These are phyloP conservation scores for Hypsizygus marmoreus DNA, from an alignment of 768 basidiomycete species.

Conservation along the genomic window DNA sequence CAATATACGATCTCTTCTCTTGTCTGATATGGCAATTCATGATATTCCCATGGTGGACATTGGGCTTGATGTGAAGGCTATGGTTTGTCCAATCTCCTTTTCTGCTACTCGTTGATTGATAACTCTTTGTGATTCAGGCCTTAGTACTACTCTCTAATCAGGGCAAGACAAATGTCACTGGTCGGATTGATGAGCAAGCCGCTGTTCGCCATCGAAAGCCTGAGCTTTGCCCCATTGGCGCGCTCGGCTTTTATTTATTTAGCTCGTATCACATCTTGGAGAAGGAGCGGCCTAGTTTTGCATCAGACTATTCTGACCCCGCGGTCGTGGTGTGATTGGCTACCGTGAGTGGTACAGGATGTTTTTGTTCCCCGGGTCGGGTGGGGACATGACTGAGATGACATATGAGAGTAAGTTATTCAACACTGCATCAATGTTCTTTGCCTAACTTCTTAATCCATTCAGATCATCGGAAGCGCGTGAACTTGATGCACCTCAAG, in stretches of 20 bases:
- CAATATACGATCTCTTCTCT: neutral
- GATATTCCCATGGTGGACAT: neutral
- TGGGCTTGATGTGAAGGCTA: slow-evolving; percentile 3
- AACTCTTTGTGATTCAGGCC: no score
- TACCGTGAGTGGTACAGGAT: slow-evolving; percentile 29
- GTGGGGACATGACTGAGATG: slow-evolving; percentile 18
- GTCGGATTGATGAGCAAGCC: slow-evolving; percentile 32
- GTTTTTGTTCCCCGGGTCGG: slow-evolving; percentile 21
- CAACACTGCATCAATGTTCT: slow-evolving; percentile 1
- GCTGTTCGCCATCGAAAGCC: slow-evolving; percentile 26
- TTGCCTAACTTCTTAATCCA: neutral
- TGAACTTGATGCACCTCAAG: slow-evolving; percentile 23
- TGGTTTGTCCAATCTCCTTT: no score
- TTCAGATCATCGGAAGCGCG: slow-evolving; percentile 26
- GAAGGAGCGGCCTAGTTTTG: slow-evolving; percentile 20
- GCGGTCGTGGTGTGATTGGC: slow-evolving; percentile 26
- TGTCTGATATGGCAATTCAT: neutral
- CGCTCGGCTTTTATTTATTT: slow-evolving; percentile 27
- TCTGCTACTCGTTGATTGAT: no score
- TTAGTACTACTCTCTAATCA: slow-evolving; percentile 28
- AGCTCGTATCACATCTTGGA: slow-evolving; percentile 29
- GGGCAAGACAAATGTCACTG: slow-evolving; percentile 32
- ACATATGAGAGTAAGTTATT: slow-evolving; percentile 29
- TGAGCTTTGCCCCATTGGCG: no score
- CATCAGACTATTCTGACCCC: no score